Evolutionary conservation across 176 grass and related monocot genomes (phyloP), one percentile per base, ranked within the genome.

Genomic region (Neostapfia colusana): DNA sequence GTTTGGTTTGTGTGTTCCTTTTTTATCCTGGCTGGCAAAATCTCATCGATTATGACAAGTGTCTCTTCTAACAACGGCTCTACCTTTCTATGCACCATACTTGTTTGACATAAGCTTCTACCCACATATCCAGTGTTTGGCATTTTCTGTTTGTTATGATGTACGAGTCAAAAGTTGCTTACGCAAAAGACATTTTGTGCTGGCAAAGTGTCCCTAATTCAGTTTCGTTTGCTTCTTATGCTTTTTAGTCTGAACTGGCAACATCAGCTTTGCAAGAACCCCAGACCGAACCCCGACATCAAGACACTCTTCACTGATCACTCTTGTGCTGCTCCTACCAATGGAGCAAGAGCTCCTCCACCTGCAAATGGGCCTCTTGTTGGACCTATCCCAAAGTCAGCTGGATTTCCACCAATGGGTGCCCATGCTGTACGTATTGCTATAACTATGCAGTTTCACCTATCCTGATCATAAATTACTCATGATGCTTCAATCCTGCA

Each of bases 191-290:
- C 25, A 12, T 67, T 87, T 62, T 0, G n/a, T 79, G 17, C 44
- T 74, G 6, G 65, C 21, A 75, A 78, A 43, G 1, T 59, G 39
- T 67, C 16, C 16, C 69, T 88, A 70, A 75, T 40, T 69, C 55
- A 18, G 25, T 14, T 72, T 31, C 8, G 53, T 78, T 77, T 74
- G 9, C 63, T 81, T 60, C 17, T 60, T 73, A 23, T 74, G 48
- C 20, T 62, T 73, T 91, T 41, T 66, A 98, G 95, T 72, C 85
- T 99, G 64, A 99, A 99, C 73, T 99, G 95, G 96, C 95, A 99
- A 57, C 95, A 99, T 86, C 95, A 99, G 78, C 87, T 99, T 24
- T 99, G 95, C 89, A 99, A 99, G 89, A 99, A 99, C 80, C 95
- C 95, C 21, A 90, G 95, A 67, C 89, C 91, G 26, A 99, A 99